Percentiles rank a stretch among this genome's conserved stretches.
Conservation (phyloP, 176 grass and related monocot species). For the Musa troglodytarum region DNA sequence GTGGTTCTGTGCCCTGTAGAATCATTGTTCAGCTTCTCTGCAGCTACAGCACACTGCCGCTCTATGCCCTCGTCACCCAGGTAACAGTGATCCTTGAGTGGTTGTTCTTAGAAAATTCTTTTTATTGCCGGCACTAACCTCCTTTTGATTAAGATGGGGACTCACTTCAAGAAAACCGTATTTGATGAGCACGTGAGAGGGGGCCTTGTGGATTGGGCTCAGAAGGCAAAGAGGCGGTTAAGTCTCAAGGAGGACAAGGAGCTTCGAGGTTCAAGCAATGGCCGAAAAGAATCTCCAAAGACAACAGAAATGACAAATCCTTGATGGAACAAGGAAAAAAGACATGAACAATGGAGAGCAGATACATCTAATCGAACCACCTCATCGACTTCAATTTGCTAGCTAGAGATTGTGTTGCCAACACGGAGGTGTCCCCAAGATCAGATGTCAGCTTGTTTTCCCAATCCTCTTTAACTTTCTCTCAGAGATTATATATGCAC, state of each 20-base stretch:
- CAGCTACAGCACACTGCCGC: slow-evolving; percentile 12
- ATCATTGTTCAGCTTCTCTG: slow-evolving; percentile 5
- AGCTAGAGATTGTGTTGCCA: background rate
- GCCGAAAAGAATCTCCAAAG: background rate
- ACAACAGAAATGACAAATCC: background rate
- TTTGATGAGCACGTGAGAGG: slow-evolving; percentile 23
- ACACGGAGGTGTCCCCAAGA: too few relatives aligned
- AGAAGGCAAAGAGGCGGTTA: slow-evolving; percentile 9
- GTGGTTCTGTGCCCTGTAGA: background rate
- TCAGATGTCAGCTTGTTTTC: too few relatives aligned
- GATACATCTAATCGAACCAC: background rate
- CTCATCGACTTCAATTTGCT: background rate
- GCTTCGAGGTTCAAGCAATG: background rate
- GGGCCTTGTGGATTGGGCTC: slow-evolving; percentile 25
- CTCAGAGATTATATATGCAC: background rate
- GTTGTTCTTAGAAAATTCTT: background rate
- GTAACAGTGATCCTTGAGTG: background rate
- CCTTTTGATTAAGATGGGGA: slow-evolving; percentile 47
- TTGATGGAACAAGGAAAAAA: background rate
- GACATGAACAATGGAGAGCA: background rate
- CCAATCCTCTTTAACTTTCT: background rate
- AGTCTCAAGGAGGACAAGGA: background rate
- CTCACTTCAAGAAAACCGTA: slow-evolving; percentile 42
- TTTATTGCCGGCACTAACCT: background rate
- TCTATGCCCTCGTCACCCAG: slow-evolving; percentile 13